phyloP scores from a whole-genome alignment of 371 early-diverging fungal genomes.

The Rhizomucor miehei region DNA sequence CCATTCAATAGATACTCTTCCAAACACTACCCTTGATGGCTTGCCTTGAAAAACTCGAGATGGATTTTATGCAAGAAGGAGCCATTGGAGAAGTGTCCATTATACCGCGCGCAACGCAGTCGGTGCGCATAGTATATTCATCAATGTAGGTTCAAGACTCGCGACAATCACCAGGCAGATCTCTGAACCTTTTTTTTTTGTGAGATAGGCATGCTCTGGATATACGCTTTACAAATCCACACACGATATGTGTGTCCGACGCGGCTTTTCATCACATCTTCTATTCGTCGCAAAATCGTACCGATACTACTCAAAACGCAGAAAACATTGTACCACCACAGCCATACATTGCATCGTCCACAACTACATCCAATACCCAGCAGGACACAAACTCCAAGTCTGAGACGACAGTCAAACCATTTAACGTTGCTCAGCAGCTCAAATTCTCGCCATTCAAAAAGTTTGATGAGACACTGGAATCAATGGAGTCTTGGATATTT shows the following conservation, averaged over 20 bases:
- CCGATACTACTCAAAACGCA: neutral
- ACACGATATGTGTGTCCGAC: constrained; percentile 36
- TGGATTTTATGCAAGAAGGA: constrained; percentile 25
- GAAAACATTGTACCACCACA: constrained; percentile 9
- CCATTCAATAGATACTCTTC: constrained; percentile 25
- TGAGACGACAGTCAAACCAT: constrained; percentile 12
- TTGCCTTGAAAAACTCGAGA: constrained; percentile 37
- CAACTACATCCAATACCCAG: neutral
- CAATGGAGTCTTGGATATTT: constrained; percentile 38
- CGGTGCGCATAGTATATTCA: constrained; percentile 55
- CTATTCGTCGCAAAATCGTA: constrained; percentile 18
- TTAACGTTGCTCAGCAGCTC: constrained; percentile 35
- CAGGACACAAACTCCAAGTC: neutral
- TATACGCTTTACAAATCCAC: constrained; percentile 34
- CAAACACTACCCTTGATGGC: constrained; percentile 48
- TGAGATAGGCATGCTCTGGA: constrained; percentile 35
- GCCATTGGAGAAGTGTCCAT: constrained; percentile 43
- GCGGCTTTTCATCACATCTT: constrained; percentile 33
- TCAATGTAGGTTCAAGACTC: constrained; percentile 36
- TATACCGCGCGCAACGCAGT: constrained; percentile 52
- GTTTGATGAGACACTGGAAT: constrained; percentile 25
- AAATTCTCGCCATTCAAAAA: constrained; percentile 32
- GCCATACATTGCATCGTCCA: constrained; percentile 1
- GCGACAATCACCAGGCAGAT: too few relatives aligned
- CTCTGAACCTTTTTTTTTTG: too few relatives aligned